A percentile compares a stretch with the other conserved stretches of the same genome.
Conservation (phyloP, 1,284 basidiomycete genomes). For the Mycena sp. region DNA sequence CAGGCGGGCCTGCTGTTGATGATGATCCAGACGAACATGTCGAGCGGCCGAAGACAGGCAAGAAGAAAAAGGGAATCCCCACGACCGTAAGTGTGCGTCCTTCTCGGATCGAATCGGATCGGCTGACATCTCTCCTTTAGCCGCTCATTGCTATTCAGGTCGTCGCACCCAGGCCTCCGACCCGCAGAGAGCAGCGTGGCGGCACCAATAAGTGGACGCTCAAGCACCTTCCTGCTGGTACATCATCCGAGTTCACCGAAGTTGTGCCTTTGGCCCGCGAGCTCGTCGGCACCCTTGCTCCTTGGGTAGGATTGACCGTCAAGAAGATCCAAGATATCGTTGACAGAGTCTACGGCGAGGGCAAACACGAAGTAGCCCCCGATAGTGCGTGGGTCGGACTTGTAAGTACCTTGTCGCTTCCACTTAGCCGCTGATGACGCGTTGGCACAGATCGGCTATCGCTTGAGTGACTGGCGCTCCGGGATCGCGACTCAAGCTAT, state of each 20-base stretch:
- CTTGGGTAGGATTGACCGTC: background rate
- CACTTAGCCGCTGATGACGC: background rate
- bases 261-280: conserved; percentile 12
- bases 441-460: background rate
- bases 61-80: conserved; percentile 5
- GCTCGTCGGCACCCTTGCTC: background rate
- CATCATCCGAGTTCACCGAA: background rate
- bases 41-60: conserved; percentile 1
- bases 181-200: background rate
- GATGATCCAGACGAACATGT: background rate
- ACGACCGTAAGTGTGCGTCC: background rate
- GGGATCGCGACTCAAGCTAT: background rate
- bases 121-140: background rate
- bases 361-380: background rate
- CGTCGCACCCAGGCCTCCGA: background rate
- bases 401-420: background rate
- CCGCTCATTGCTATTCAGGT: background rate
- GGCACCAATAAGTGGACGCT: background rate
- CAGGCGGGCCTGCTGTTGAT: conserved; percentile 11
- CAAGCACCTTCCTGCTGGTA: conserved; percentile 3
- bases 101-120: background rate
- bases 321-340: background rate
- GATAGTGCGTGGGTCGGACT: background rate
- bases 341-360: conserved; percentile 6
- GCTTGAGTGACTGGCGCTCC: conserved; percentile 5